A percentile compares a stretch with the other conserved stretches of the same genome.
Conservation (phyloP, 805 yeast species). For the Ogataea corticis region DNA sequence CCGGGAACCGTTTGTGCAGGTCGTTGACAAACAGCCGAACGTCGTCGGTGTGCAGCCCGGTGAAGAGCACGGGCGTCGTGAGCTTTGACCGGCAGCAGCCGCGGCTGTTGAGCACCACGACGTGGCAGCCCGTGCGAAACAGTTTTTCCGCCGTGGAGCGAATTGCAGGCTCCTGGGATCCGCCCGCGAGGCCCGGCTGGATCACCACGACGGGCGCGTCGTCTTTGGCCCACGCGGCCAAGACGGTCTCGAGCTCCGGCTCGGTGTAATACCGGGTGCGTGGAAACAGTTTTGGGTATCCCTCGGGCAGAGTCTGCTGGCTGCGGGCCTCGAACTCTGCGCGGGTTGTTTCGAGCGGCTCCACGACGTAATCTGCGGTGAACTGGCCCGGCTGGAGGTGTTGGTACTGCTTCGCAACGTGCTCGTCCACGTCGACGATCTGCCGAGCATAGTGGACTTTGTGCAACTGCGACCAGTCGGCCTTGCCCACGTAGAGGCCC, state of each 20-base stretch:
- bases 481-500: slow-evolving; percentile 48
- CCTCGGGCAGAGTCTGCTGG: slow-evolving; percentile 47
- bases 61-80: slow-evolving; percentile 65
- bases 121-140: slow-evolving; percentile 45
- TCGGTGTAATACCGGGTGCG: slow-evolving; percentile 62
- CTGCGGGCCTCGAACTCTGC: slow-evolving; percentile 32
- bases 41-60: slow-evolving; percentile 71
- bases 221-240: slow-evolving; percentile 35
- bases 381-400: slow-evolving; percentile 40
- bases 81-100: slow-evolving; percentile 79
- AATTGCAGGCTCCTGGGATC: slow-evolving; percentile 73
- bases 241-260: slow-evolving; percentile 38
- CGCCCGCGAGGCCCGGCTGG: slow-evolving; percentile 77
- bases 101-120: slow-evolving; percentile 65
- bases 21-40: slow-evolving; percentile 56
- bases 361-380: slow-evolving; percentile 50
- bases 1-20: slow-evolving; percentile 53
- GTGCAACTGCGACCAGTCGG: slow-evolving; percentile 42
- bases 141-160: slow-evolving; percentile 52
- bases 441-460: slow-evolving; percentile 48
- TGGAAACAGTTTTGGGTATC: slow-evolving; percentile 63
- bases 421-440: slow-evolving; percentile 37
- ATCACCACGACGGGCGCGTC: slow-evolving; percentile 60
- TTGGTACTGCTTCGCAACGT: slow-evolving; percentile 13
- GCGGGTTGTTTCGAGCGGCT: slow-evolving; percentile 24